Evolutionary conservation across 2,329 filamentous ascomycete genomes (phyloP).

Genomic region (Clonostachys solani): DNA sequence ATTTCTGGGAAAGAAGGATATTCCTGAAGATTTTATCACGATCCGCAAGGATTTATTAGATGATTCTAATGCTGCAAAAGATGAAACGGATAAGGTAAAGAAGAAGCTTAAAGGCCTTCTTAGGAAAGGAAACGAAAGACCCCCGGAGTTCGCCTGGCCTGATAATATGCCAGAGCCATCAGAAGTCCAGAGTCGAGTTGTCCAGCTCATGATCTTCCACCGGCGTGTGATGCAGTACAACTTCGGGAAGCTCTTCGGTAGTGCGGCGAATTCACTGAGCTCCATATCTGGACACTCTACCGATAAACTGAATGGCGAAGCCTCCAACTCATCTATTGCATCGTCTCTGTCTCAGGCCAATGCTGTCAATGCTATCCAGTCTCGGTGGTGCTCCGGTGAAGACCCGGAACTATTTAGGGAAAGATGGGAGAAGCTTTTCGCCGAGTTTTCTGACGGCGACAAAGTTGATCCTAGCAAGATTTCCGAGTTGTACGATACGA

Average conservation of each 20-base stretch:
- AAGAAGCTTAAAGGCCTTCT: constrained; percentile 96
- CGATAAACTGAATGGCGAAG: constrained; percentile 37
- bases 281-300: constrained; percentile 47
- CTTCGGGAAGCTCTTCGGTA: constrained; percentile 72
- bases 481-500: constrained; percentile 96
- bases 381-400: constrained; percentile 94
- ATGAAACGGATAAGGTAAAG: constrained; percentile 99
- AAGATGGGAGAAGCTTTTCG: constrained; percentile 96
- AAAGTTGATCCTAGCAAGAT: constrained; percentile 99
- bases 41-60: constrained; percentile 93
- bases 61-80: constrained; percentile 96
- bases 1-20: constrained; percentile 82
- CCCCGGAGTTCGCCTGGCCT: constrained; percentile 97
- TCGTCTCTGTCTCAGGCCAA: constrained; percentile 56
- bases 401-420: constrained; percentile 93
- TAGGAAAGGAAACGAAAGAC: constrained; percentile 87
- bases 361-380: constrained; percentile 68
- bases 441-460: constrained; percentile 92
- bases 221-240: constrained; percentile 93
- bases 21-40: constrained; percentile 80
- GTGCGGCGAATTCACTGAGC: constrained; percentile 59
- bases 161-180: constrained; percentile 92
- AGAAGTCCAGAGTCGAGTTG: constrained; percentile 84
- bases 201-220: constrained; percentile 97
- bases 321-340: constrained; percentile 35